phyloP scores from a whole-genome alignment of 495 filamentous ascomycete species.

The Talaromyces proteolyticus region DNA sequence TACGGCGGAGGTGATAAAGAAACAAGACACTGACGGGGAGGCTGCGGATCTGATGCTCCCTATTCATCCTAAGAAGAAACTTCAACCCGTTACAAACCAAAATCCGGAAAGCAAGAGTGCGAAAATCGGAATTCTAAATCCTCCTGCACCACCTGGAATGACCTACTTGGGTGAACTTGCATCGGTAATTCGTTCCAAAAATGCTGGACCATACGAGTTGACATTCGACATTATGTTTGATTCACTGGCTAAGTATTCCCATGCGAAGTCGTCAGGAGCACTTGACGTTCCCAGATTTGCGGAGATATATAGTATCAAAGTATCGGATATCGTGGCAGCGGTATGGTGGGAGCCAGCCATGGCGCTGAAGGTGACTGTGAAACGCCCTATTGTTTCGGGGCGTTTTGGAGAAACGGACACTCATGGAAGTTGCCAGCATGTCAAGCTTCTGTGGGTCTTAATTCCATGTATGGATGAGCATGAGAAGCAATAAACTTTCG shows the following conservation, averaged over 20 bases:
- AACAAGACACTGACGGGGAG: not conserved
- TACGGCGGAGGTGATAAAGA: not conserved
- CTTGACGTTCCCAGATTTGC: too few species aligned
- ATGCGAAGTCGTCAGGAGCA: too few species aligned
- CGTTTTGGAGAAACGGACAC: not conserved
- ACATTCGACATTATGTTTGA: slow-evolving; percentile 42
- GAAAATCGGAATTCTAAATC: too few species aligned
- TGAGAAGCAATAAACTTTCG: too few species aligned
- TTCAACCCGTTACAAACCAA: too few species aligned
- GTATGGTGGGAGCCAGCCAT: slow-evolving; percentile 33
- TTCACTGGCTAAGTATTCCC: too few species aligned
- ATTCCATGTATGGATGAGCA: too few species aligned
- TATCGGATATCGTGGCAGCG: slow-evolving; percentile 25
- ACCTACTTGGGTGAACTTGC: not conserved
- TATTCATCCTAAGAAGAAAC: too few species aligned
- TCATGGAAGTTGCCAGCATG: not conserved
- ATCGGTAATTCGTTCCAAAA: slow-evolving; percentile 29
- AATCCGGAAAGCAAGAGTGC: too few species aligned
- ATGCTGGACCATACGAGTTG: slow-evolving; percentile 37
- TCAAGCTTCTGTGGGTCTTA: too few species aligned
- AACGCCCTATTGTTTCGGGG: slow-evolving; percentile 6
- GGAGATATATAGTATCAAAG: slow-evolving; percentile 21
- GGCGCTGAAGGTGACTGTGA: slow-evolving; percentile 36
- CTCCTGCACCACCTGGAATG: not conserved
- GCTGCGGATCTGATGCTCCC: too few species aligned